Conservation (phyloP, 2,329 filamentous ascomycete species). For the Colletotrichum chlorophyti region DNA sequence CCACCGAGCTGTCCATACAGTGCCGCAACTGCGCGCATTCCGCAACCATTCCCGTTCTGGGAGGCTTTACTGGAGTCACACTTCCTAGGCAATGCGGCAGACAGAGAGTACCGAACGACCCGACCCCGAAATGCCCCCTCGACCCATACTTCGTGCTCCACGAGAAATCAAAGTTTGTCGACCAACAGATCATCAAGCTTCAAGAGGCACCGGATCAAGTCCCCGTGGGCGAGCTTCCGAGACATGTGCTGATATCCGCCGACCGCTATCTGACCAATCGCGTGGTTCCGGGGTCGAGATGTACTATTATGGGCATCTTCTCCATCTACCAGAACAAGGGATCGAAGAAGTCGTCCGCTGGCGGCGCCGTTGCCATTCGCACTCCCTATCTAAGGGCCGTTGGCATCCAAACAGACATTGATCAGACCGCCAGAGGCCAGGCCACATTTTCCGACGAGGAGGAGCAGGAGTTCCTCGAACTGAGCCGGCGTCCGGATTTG, state of each 20-base stretch:
- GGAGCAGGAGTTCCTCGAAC: slow-evolving; percentile 92
- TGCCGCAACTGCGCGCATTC: slow-evolving; percentile 85
- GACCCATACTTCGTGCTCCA: slow-evolving; percentile 97
- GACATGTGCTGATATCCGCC: slow-evolving; percentile 95
- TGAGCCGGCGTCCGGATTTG: slow-evolving; percentile 90
- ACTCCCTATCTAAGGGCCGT: slow-evolving; percentile 94
- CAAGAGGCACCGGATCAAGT: slow-evolving; percentile 98
- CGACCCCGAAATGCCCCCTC: slow-evolving; percentile 79
- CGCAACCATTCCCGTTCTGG: slow-evolving; percentile 74
- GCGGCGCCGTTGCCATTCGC: slow-evolving; percentile 88
- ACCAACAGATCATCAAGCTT: slow-evolving; percentile 97
- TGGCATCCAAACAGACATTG: slow-evolving; percentile 88
- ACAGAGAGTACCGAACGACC: slow-evolving; percentile 68
- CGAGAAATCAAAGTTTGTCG: slow-evolving; percentile 92
- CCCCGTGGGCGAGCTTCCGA: slow-evolving; percentile 91
- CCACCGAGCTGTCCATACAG: slow-evolving; percentile 83
- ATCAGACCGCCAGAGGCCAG: slow-evolving; percentile 86
- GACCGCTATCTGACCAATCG: slow-evolving; percentile 95
- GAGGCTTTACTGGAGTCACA: slow-evolving; percentile 87
- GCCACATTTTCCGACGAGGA: slow-evolving; percentile 91
- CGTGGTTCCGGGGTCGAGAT: slow-evolving; percentile 93
- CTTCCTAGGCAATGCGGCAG: slow-evolving; percentile 81
- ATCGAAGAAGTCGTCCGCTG: slow-evolving; percentile 74
- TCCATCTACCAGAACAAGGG: slow-evolving; percentile 97
- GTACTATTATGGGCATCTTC: slow-evolving; percentile 95